A percentile compares a stretch with the other conserved stretches of the same genome.
phyloP scores from a whole-genome alignment of 2,329 filamentous ascomycete species.

The Gyromitra esculenta region DNA sequence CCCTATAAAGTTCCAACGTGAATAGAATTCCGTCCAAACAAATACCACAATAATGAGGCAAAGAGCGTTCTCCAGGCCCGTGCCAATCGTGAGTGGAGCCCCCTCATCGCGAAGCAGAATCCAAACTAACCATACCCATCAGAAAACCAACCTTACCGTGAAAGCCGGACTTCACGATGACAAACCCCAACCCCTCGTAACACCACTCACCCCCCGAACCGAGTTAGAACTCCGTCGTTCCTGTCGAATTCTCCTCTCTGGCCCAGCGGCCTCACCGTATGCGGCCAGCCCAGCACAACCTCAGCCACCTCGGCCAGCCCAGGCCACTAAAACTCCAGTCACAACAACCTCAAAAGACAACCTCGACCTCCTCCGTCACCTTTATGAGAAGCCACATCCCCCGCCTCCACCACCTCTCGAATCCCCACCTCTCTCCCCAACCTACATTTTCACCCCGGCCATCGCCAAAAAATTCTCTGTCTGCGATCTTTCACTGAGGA shows the following conservation, averaged over 20 bases:
- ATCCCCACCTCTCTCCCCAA: constrained; percentile 30
- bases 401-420: constrained; percentile 10
- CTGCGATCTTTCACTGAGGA: constrained; percentile 11
- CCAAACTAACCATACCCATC: constrained; percentile 16
- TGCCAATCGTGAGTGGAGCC: constrained; percentile 39
- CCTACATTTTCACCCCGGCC: constrained; percentile 33
- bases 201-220: constrained; percentile 49
- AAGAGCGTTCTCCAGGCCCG: constrained; percentile 47
- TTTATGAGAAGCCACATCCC: constrained; percentile 41
- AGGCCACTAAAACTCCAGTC: too few relatives aligned
- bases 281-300: constrained; percentile 7
- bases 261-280: constrained; percentile 12
- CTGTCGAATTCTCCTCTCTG: constrained; percentile 31
- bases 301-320: neutral
- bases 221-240: constrained; percentile 47
- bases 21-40: constrained; percentile 11
- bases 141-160: constrained; percentile 49
- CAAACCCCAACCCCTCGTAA: constrained; percentile 33
- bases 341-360: constrained; percentile 13
- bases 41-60: constrained; percentile 46
- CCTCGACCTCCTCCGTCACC: constrained; percentile 29
- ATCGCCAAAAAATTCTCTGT: constrained; percentile 43
- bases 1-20: neutral
- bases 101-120: neutral
- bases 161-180: constrained; percentile 43